A percentile compares a stretch with the other conserved stretches of the same genome.
phyloP scores from a whole-genome alignment of 2,329 filamentous ascomycete genomes.

The Septoria petroselini region DNA sequence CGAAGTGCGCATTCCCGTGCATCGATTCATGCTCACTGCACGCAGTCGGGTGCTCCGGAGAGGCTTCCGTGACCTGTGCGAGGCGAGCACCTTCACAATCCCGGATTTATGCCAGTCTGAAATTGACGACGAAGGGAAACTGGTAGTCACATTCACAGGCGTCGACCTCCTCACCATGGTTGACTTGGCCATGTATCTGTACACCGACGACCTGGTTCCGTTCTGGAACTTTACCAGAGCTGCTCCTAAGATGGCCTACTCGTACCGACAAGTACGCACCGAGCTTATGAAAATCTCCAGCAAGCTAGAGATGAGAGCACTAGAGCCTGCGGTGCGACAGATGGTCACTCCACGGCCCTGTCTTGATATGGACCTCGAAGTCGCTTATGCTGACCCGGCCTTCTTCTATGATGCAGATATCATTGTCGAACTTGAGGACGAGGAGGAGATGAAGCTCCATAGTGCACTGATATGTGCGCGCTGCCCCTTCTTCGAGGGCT shows the following conservation, averaged over 20 bases:
- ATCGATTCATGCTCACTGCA: slow-evolving; percentile 74
- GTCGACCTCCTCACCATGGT: slow-evolving; percentile 76
- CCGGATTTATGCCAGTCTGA: slow-evolving; percentile 61
- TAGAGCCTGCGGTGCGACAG: slow-evolving; percentile 74
- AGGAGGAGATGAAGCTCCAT: slow-evolving; percentile 67
- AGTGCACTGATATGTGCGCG: slow-evolving; percentile 75
- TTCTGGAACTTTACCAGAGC: slow-evolving; percentile 79
- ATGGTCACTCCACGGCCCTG: slow-evolving; percentile 65
- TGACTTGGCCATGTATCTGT: slow-evolving; percentile 75
- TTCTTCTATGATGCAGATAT: slow-evolving; percentile 82
- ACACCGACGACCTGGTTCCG: slow-evolving; percentile 75
- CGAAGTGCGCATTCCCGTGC: slow-evolving; percentile 71
- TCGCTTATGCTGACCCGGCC: slow-evolving; percentile 62
- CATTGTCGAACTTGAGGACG: slow-evolving; percentile 71
- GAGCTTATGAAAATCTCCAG: slow-evolving; percentile 87
- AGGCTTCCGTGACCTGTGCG: slow-evolving; percentile 58
- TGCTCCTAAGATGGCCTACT: slow-evolving; percentile 61
- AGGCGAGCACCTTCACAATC: slow-evolving; percentile 54
- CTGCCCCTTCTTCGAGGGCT: slow-evolving; percentile 86
- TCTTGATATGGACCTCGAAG: slow-evolving; percentile 66
- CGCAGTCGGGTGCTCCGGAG: slow-evolving; percentile 68
- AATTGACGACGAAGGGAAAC: slow-evolving; percentile 50
- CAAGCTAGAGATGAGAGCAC: slow-evolving; percentile 63
- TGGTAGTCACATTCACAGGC: slow-evolving; percentile 63
- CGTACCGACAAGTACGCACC: slow-evolving; percentile 74